Percentiles rank a stretch among this genome's conserved stretches.
These are phyloP conservation scores for Drosera capensis DNA, from an alignment of 148 eudicot species.

Conservation along the genomic window DNA sequence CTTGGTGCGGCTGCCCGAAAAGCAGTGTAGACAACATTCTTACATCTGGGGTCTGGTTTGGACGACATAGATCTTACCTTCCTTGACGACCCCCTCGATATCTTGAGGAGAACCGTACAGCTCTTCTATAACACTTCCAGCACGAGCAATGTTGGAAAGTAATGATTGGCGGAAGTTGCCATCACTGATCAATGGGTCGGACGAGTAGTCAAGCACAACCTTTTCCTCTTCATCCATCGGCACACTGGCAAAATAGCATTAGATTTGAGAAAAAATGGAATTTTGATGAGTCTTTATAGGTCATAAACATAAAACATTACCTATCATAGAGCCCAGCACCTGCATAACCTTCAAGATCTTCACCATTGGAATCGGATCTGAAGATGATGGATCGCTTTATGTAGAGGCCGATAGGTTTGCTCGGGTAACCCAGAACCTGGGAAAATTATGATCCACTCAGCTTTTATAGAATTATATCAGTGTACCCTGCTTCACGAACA, in stretches of 20 bases:
- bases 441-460: too few species aligned
- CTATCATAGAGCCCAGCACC: slow-evolving; percentile 99
- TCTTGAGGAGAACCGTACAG: slow-evolving; percentile 92
- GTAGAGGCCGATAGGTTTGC: slow-evolving; percentile 93
- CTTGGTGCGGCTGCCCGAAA: neutral
- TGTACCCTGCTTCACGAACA: neutral
- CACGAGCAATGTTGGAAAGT: slow-evolving; percentile 63
- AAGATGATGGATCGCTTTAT: slow-evolving; percentile 79
- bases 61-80: slow-evolving; percentile 81
- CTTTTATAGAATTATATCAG: too few species aligned
- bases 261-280: too few species aligned
- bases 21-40: slow-evolving; percentile 1
- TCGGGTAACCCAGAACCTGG: slow-evolving; percentile 93
- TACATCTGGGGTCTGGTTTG: slow-evolving; percentile 98
- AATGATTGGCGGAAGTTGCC: slow-evolving; percentile 45
- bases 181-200: slow-evolving; percentile 54
- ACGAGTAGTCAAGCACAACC: slow-evolving; percentile 72
- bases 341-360: slow-evolving; percentile 98
- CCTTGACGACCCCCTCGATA: slow-evolving; percentile 91
- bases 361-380: slow-evolving; percentile 98
- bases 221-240: slow-evolving; percentile 94
- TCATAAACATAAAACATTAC: too few species aligned
- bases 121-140: slow-evolving; percentile 78
- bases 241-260: slow-evolving; percentile 48
- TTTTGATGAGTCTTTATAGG: too few species aligned